These are phyloP conservation scores for Orobanche coerulescens DNA, from an alignment of 257 asterid species.

Conservation along the genomic window DNA sequence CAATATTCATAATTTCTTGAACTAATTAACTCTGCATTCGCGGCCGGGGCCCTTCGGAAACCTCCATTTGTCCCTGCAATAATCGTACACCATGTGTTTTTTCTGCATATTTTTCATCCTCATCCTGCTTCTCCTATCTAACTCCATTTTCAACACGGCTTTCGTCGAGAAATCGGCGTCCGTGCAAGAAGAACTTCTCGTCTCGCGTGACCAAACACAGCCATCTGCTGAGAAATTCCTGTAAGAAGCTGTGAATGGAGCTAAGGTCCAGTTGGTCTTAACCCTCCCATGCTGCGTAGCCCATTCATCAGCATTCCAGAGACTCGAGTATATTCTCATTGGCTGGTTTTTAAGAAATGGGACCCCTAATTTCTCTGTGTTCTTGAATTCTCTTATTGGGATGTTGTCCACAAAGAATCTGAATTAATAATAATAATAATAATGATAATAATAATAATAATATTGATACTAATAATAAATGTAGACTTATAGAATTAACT, in stretches of 20 bases:
- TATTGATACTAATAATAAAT: too few species aligned
- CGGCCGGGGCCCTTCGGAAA: slow-evolving; percentile 57
- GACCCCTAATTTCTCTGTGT: slow-evolving; percentile 40
- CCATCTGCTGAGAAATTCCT: slow-evolving; percentile 41
- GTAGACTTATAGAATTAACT: too few species aligned
- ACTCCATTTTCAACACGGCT: slow-evolving; percentile 35
- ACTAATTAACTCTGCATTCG: slow-evolving; percentile 39
- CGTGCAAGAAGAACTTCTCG: slow-evolving; percentile 35
- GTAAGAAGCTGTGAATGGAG: slow-evolving; percentile 68
- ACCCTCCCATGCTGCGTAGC: slow-evolving; percentile 72
- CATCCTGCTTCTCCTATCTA: slow-evolving; percentile 33
- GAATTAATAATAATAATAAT: neutral
- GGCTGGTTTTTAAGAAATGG: slow-evolving; percentile 58
- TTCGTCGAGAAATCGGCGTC: slow-evolving; percentile 16
- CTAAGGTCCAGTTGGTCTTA: slow-evolving; percentile 63
- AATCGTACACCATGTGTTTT: slow-evolving; percentile 62
- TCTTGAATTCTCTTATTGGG: slow-evolving; percentile 71
- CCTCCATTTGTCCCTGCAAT: slow-evolving; percentile 66
- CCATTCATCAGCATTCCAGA: slow-evolving; percentile 85
- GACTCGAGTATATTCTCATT: slow-evolving; percentile 65
- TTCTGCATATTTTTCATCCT: slow-evolving; percentile 46
- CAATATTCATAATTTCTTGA: neutral
- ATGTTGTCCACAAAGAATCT: slow-evolving; percentile 61
- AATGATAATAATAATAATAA: neutral
- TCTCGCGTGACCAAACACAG: slow-evolving; percentile 51